Base-by-base conservation (phyloP, 768 basidiomycete genomes). In the Rhizopogon vulgaris region DNA sequence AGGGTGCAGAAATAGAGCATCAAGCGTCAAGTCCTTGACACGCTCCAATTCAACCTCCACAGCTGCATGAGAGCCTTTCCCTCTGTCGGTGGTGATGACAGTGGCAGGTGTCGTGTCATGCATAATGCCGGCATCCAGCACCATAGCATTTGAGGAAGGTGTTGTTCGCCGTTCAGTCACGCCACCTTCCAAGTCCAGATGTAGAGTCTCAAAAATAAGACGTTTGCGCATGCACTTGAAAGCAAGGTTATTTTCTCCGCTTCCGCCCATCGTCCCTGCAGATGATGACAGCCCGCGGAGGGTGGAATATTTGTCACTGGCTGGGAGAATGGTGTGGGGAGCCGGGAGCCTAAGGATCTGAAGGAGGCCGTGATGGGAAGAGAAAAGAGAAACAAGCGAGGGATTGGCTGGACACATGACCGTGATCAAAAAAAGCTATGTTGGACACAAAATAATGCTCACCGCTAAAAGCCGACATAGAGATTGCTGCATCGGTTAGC, bases 201-300 rank as follows among this genome's bases (percentile, higher is more conserved):
- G 92, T 53, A 97, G 72, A 24, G 93, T 97, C 72, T 97, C 95
- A 59, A 98, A 81, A 18, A 94, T 72, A 52, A 97, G 76, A 46
- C 92, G 74, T 64, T 89, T 92, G 59, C 94, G 76, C 61, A 85
- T 96, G 62, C 90, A 88, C 65, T 85, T 89, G 78, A 98, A 99
- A 11, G 88, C 93, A 7, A 99, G 77, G 61, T 98, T 97, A 69
- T 98, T 98, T 66, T 97, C 94, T 7, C 94, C 89, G n/a, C 83
- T 82, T 0, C 84, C 85, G 6, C 78, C 77, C 11, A 70, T 71
- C 3, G 71, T 71, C 34, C 65, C 69, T 15, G 75, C 71, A 22
- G 80, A 76, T 2, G 79, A 77, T 40, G 79, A 79, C 43, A 95
- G 72, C 11, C 92, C 94, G 10, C 95, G 85, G 41, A 99, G 75